A percentile compares a stretch with the other conserved stretches of the same genome.
Conservation (phyloP, 2,329 filamentous ascomycete genomes). For the Rhynchosporium graminicola region DNA sequence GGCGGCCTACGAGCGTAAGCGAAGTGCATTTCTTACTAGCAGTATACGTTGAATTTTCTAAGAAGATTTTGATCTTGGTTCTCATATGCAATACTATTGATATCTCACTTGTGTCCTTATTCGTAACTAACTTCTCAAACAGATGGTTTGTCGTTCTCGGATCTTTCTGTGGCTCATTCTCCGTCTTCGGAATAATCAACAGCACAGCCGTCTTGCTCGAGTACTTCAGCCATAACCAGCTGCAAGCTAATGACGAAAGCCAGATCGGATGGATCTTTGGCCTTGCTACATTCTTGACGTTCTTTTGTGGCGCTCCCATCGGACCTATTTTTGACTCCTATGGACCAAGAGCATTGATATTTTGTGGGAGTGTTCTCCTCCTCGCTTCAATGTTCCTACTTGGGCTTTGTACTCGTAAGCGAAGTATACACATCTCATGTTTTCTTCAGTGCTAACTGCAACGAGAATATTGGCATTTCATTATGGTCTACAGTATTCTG, state of each 20-base stretch:
- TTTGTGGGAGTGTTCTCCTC: constrained; percentile 37
- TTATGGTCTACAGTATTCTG: constrained; percentile 63
- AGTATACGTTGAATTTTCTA: neutral
- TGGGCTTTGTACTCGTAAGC: constrained; percentile 56
- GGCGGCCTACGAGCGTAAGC: constrained; percentile 56
- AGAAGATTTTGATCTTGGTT: neutral
- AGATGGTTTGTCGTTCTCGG: constrained; percentile 66
- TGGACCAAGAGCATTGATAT: constrained; percentile 52
- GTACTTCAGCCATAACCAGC: constrained; percentile 62
- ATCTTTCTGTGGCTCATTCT: constrained; percentile 62
- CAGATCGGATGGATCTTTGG: constrained; percentile 61
- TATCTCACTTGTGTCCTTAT: neutral
- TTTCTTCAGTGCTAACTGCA: constrained; percentile 3
- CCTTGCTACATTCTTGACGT: constrained; percentile 66
- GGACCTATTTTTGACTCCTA: constrained; percentile 71
- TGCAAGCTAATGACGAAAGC: constrained; percentile 57
- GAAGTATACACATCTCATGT: neutral
- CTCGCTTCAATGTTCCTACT: constrained; percentile 49
- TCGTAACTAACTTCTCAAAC: neutral
- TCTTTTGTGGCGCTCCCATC: constrained; percentile 67
- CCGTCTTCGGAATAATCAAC: constrained; percentile 64
- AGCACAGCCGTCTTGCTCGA: constrained; percentile 62
- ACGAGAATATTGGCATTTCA: constrained; percentile 66
- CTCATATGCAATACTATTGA: neutral
- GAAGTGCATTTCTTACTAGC: neutral